phyloP scores from a whole-genome alignment of 2,329 filamentous ascomycete genomes.

The Trichoderma sp. region DNA sequence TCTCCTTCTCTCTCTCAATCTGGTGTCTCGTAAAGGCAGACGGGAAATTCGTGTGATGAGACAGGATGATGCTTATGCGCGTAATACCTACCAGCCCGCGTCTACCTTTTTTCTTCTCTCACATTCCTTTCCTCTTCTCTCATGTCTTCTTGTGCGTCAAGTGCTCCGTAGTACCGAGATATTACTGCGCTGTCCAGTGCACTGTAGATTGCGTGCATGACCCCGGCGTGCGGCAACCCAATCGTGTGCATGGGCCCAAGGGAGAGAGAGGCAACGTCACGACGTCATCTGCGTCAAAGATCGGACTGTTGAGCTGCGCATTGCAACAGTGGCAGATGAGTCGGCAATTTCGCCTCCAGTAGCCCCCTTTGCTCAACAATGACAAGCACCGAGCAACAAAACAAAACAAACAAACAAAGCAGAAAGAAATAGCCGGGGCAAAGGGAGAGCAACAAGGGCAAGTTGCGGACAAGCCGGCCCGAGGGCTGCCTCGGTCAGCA shows the following conservation, averaged over 20 bases:
- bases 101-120: background rate
- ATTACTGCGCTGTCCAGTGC: background rate
- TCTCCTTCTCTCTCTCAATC: no score
- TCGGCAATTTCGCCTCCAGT: background rate
- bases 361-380: background rate
- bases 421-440: background rate
- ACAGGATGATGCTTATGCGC: constrained; percentile 11
- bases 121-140: background rate
- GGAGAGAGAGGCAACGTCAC: background rate
- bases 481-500: constrained; percentile 20
- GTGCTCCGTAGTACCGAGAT: background rate
- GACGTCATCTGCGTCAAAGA: constrained; percentile 5
- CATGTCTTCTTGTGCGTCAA: background rate
- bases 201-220: background rate
- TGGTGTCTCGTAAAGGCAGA: background rate
- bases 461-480: background rate
- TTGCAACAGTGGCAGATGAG: background rate
- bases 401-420: background rate
- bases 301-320: background rate
- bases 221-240: background rate
- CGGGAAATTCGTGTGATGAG: background rate
- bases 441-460: constrained; percentile 1
- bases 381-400: background rate
- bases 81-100: background rate
- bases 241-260: background rate